Evolutionary conservation across 2,329 filamentous ascomycete genomes (phyloP), one percentile per base, ranked within the genome.

Genomic region (Trichoderma cornu-damae): DNA sequence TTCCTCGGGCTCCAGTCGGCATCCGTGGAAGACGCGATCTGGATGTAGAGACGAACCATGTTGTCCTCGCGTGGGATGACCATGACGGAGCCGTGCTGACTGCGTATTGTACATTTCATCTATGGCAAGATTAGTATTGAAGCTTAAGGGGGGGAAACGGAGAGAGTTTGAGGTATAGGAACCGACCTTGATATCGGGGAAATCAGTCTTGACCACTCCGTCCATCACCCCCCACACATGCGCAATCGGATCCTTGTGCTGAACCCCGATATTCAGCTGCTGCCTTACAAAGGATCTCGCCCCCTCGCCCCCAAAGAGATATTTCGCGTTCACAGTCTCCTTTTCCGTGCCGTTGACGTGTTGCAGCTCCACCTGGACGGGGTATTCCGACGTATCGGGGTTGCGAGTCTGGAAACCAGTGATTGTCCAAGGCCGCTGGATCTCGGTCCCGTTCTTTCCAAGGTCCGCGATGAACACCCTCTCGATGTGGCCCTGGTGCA

Each of bases 181-280:
- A 62, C 72, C 50, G 30, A 83, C 83, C 75, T 89, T 86, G 65
- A 91, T 89, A 67, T 93, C 88, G 0, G 88, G 87, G 62, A 90
- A 90, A 65, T 89, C 79, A 0, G 87, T 90, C 66, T 82, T 77
- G 20, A 88, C 83, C 2, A 89, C 84, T 32, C 87, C 80, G 65
- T 90, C 87, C 75, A 90, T 87, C 16, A 90, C 87, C 42, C 86
- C 86, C 87, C 87, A 90, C 24, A 90, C 84, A 66, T 88, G 78
- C 44, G 85, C 79, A 56, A 86, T 85, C 14, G 85, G 85, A 65
- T 89, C 86, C 60, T 86, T 84, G 68, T 86, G 80, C 61, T 83
- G 84, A 62, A 96, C 83, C 5, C 81, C 82, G 52, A 96, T 89
- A 34, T 83, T 79, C 24, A 90, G 74, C 64, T 83, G 78, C 42